These are phyloP conservation scores for Chalara sp. DNA, from an alignment of 2,329 filamentous ascomycete species.

Conservation along the genomic window DNA sequence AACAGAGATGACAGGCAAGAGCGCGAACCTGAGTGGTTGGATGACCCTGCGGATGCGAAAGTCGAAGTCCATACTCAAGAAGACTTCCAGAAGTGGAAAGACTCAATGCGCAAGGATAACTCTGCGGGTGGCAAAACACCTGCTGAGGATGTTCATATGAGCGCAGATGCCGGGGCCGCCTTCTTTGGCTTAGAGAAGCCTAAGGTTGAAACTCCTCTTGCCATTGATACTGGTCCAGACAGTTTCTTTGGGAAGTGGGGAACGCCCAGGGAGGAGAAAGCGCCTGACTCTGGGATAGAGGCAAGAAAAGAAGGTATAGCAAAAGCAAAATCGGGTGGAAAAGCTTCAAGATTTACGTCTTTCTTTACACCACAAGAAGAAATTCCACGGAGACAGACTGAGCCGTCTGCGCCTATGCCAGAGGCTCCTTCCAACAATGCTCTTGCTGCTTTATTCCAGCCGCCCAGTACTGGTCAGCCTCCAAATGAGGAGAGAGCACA, in stretches of 20 bases:
- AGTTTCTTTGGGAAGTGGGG: constrained; percentile 64
- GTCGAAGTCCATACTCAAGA: constrained; percentile 72
- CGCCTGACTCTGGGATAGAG: constrained; percentile 29
- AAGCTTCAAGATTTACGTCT: constrained; percentile 80
- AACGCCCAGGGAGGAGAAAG: constrained; percentile 41
- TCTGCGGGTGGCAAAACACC: constrained; percentile 17
- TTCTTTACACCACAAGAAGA: constrained; percentile 62
- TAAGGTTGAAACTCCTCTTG: constrained; percentile 46
- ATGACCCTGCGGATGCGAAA: constrained; percentile 64
- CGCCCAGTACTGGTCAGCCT: constrained; percentile 17
- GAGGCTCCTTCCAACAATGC: constrained; percentile 20
- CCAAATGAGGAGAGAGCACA: constrained; percentile 70
- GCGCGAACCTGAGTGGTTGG: constrained; percentile 87
- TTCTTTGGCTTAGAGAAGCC: constrained; percentile 38
- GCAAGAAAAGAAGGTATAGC: constrained; percentile 37
- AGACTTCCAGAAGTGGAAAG: constrained; percentile 93
- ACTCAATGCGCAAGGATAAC: constrained; percentile 54
- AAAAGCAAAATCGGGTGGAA: constrained; percentile 50
- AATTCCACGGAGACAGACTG: constrained; percentile 40
- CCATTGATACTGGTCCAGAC: constrained; percentile 62
- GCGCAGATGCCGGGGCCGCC: constrained; percentile 28
- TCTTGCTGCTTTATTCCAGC: constrained; percentile 14
- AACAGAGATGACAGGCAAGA: constrained; percentile 53
- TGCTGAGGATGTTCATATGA: constrained; percentile 31
- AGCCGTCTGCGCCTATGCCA: constrained; percentile 36